phyloP scores from a whole-genome alignment of 1,139 yeast species.

The Pichia sp. region DNA sequence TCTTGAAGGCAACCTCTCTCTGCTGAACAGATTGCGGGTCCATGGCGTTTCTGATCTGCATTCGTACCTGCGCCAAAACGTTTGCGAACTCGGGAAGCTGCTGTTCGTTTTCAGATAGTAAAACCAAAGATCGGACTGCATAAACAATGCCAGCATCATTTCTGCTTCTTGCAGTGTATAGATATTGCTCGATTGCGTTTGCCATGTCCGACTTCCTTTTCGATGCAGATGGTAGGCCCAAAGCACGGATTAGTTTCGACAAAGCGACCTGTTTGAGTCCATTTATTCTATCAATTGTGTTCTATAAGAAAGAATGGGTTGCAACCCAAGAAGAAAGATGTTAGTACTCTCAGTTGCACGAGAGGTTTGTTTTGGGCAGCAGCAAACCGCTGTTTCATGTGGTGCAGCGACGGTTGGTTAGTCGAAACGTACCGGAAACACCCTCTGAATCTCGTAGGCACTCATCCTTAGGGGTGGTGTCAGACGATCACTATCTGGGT shows the following conservation, averaged over 20 bases:
- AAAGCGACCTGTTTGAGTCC: constrained; percentile 1
- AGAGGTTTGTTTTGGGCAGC: neutral
- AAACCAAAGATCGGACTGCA: constrained; percentile 10
- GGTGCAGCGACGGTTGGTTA: neutral
- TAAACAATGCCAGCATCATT: constrained; percentile 20
- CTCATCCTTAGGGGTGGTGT: neutral
- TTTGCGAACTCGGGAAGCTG: constrained; percentile 3
- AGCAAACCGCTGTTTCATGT: neutral
- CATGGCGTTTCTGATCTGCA: neutral
- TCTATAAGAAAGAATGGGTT: constrained; percentile 1
- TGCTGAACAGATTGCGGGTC: constrained; percentile 38
- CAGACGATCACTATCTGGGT: neutral
- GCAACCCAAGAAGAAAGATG: neutral
- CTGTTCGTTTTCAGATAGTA: constrained; percentile 1
- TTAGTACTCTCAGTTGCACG: neutral
- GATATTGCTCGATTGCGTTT: constrained; percentile 3
- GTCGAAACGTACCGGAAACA: neutral
- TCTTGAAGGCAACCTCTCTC: constrained; percentile 16
- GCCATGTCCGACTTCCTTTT: constrained; percentile 13
- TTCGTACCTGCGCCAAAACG: neutral
- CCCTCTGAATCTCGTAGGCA: neutral
- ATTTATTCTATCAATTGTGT: constrained; percentile 2
- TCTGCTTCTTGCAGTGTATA: neutral
- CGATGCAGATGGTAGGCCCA: constrained; percentile 3
- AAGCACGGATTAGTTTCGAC: neutral